Percentiles rank a stretch among this genome's conserved stretches.
Evolutionary conservation across 108 stramenopile genomes (phyloP).

Genomic region (Epithemia pelagica): DNA sequence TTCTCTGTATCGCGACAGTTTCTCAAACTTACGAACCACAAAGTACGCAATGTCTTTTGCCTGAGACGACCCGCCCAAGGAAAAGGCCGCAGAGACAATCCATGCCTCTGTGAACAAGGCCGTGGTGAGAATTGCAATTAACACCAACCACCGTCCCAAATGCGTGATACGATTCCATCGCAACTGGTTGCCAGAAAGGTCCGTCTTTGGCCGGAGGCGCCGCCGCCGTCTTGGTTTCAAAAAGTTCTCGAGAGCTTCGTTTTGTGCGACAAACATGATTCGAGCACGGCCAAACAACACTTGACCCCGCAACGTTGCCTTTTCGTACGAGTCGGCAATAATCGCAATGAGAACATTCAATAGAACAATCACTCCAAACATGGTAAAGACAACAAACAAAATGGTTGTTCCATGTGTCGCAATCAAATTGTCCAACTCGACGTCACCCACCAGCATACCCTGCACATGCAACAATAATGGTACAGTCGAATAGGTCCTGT

Average conservation of each 20-base stretch:
- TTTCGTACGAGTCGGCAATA: conserved; percentile 22
- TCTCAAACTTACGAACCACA: background rate
- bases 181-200: too few species aligned
- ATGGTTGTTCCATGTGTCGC: conserved; percentile 4
- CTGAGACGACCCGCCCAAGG: background rate
- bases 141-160: conserved; percentile 6
- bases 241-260: conserved; percentile 15
- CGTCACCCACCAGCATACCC: conserved; percentile 25
- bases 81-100: background rate
- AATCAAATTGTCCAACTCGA: conserved; percentile 20
- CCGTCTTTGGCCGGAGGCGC: too few species aligned
- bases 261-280: conserved; percentile 20
- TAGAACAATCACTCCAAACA: conserved; percentile 33
- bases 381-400: conserved; percentile 21
- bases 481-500: background rate
- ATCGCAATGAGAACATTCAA: conserved; percentile 44
- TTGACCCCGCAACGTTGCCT: conserved; percentile 1
- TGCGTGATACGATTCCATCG: background rate
- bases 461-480: background rate
- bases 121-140: conserved; percentile 3
- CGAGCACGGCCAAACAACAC: conserved; percentile 20
- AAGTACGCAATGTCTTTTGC: background rate
- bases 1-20: background rate
- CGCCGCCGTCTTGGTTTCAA: background rate
- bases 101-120: background rate